Evolutionary conservation across 306 rosid genomes (phyloP), one percentile per base, ranked within the genome.

Genomic region (Prunus armeniaca): DNA sequence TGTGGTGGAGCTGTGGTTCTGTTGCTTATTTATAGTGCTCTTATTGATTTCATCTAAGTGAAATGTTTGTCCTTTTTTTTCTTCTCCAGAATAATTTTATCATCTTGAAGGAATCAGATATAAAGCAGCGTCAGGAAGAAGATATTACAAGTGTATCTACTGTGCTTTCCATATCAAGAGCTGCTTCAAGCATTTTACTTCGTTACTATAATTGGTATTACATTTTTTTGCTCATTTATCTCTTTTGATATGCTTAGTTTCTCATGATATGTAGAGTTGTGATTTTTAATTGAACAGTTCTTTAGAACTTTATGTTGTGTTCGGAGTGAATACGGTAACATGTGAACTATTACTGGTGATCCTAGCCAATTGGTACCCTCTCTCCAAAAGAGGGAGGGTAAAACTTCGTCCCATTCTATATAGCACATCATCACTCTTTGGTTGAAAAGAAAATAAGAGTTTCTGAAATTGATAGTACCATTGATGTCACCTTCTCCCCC

Each of bases 161-260:
- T 55, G 93, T 89, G 75, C 91, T 87, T 67, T 89, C 91, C 24
- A 81, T 89, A 78, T 71, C 91, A 45, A 81, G 75, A 51, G 80
- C 76, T 79, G 83, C 84, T 19, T 90, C 93, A 47, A 77, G 86
- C 79, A 77, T 87, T 70, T 47, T 89, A 80, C 93, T 89, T 64
- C 89, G 87, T 75, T 60, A 85, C 79, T 83, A 79, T 79, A 83
- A 83, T 52, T 89, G 93, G 93, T 89, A 87, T 83, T 81, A 65
- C 57, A 3, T n/a, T n/a, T 22, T 28, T 68, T 61, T 4, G 5
- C 6, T 30, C 64, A 22, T 74, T 66, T 22, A n/a, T 28, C 34
- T 34, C 67, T 19, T 20, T 68, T 25, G 8, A 28, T 11, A 19
- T 10, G 4, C 30, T 10, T 15, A 65, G 24, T 45, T 22, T 49